A percentile compares a stretch with the other conserved stretches of the same genome.
These are phyloP conservation scores for Suhomyces taliae DNA, from an alignment of 1,139 yeast genomes.

Conservation along the genomic window DNA sequence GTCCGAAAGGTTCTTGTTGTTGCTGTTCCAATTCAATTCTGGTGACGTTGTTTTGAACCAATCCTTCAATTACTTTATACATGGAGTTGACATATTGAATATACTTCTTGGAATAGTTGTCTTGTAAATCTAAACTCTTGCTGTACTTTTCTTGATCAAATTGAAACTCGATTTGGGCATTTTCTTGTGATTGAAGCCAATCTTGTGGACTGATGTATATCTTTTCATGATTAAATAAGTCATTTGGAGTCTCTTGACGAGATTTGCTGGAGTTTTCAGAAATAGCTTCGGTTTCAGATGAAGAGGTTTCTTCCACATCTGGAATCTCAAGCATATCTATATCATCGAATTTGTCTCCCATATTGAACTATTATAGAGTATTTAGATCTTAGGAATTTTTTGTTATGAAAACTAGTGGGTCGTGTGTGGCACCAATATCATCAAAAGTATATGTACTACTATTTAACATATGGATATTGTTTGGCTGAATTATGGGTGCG, in stretches of 20 bases:
- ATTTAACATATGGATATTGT: too few relatives aligned
- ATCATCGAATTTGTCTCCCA: conserved; percentile 29
- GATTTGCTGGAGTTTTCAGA: conserved; percentile 20
- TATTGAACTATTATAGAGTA: background rate
- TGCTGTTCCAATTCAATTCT: conserved; percentile 22
- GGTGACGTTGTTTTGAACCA: conserved; percentile 22
- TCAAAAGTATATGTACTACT: background rate
- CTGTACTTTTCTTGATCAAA: conserved; percentile 30
- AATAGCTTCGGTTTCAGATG: conserved; percentile 34
- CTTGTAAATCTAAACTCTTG: conserved; percentile 21
- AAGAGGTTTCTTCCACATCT: conserved; percentile 28
- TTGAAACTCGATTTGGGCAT: conserved; percentile 26
- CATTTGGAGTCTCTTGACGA: background rate
- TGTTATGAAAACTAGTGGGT: conserved; percentile 2
- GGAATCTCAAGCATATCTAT: conserved; percentile 51
- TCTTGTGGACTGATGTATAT: conserved; percentile 32
- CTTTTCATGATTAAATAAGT: conserved; percentile 15
- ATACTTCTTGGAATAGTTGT: conserved; percentile 23
- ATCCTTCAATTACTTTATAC: conserved; percentile 36
- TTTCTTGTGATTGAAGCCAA: conserved; percentile 34
- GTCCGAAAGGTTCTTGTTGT: conserved; percentile 34
- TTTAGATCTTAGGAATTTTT: background rate
- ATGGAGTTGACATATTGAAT: conserved; percentile 31
- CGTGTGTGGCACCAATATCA: conserved; percentile 2
- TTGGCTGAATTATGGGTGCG: too few relatives aligned